phyloP scores from a whole-genome alignment of 164 flowering plant genomes.

The Akebia trifoliata region DNA sequence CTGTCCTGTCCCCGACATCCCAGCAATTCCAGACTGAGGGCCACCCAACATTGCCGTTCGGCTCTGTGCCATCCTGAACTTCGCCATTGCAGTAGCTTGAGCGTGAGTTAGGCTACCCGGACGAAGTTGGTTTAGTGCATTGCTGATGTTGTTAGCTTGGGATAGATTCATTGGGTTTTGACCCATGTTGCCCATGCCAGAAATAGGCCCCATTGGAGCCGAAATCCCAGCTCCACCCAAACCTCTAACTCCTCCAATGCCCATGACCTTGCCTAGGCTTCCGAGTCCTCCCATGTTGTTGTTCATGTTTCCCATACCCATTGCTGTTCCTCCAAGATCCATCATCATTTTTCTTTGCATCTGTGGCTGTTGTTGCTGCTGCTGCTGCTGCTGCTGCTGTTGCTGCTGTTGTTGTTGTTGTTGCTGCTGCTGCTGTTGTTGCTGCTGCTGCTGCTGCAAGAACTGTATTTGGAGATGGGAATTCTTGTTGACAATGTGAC shows the following conservation, averaged over 20 bases:
- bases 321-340: slow-evolving; percentile 58
- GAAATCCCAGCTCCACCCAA: slow-evolving; percentile 65
- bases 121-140: slow-evolving; percentile 45
- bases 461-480: slow-evolving; percentile 55
- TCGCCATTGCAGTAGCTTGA: slow-evolving; percentile 44
- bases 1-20: slow-evolving; percentile 59
- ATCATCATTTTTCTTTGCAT: slow-evolving; percentile 67
- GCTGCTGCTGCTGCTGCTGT: slow-evolving; percentile 31
- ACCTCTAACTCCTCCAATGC: slow-evolving; percentile 61
- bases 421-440: slow-evolving; percentile 16
- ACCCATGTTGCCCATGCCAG: slow-evolving; percentile 55
- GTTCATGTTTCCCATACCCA: slow-evolving; percentile 60
- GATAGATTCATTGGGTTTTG: slow-evolving; percentile 53
- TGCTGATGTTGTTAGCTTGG: slow-evolving; percentile 41
- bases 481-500: slow-evolving; percentile 53
- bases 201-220: slow-evolving; percentile 49
- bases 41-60: slow-evolving; percentile 42
- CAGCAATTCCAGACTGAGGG: slow-evolving; percentile 47
- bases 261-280: slow-evolving; percentile 51
- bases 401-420: slow-evolving; percentile 29
- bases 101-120: slow-evolving; percentile 29
- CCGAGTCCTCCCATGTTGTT: slow-evolving; percentile 64
- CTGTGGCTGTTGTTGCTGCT: slow-evolving; percentile 40
- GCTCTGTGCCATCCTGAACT: slow-evolving; percentile 38
- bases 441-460: slow-evolving; percentile 48